These are phyloP conservation scores for Mortierella sp. DNA, from an alignment of 371 early-diverging fungal species.

Conservation along the genomic window DNA sequence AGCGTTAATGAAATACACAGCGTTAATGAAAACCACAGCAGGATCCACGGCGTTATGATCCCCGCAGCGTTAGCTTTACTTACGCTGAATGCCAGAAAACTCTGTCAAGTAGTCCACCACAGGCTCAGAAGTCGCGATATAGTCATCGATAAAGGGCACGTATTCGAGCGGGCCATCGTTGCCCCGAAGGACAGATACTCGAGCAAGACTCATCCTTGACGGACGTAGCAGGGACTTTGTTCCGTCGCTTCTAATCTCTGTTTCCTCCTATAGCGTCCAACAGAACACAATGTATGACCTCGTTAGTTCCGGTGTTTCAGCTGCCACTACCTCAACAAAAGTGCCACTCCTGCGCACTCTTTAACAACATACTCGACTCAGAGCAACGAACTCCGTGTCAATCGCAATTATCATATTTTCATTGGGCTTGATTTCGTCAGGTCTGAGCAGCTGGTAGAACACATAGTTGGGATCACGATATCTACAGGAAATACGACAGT, in stretches of 20 bases:
- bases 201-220: conserved; percentile 82
- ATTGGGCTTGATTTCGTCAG: conserved; percentile 70
- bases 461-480: conserved; percentile 63
- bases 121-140: conserved; percentile 84
- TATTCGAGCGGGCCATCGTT: conserved; percentile 73
- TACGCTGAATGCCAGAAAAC: conserved; percentile 89
- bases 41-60: too few species aligned
- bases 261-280: conserved; percentile 71
- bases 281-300: neutral
- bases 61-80: neutral
- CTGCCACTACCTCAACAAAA: too few species aligned
- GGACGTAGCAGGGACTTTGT: conserved; percentile 86
- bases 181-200: conserved; percentile 92
- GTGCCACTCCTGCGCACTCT: too few species aligned
- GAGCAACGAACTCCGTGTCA: conserved; percentile 95
- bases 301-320: too few species aligned
- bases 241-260: conserved; percentile 93
- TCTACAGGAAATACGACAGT: conserved; percentile 12
- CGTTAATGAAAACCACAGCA: too few species aligned
- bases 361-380: conserved; percentile 68
- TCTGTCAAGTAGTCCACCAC: conserved; percentile 93
- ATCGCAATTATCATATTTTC: conserved; percentile 83
- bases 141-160: conserved; percentile 95
- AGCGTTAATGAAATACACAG: too few species aligned
- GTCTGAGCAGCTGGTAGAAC: conserved; percentile 61